Evolutionary conservation across 768 basidiomycete genomes (phyloP), one percentile per base, ranked within the genome.

Genomic region (Lactarius tabidus): DNA sequence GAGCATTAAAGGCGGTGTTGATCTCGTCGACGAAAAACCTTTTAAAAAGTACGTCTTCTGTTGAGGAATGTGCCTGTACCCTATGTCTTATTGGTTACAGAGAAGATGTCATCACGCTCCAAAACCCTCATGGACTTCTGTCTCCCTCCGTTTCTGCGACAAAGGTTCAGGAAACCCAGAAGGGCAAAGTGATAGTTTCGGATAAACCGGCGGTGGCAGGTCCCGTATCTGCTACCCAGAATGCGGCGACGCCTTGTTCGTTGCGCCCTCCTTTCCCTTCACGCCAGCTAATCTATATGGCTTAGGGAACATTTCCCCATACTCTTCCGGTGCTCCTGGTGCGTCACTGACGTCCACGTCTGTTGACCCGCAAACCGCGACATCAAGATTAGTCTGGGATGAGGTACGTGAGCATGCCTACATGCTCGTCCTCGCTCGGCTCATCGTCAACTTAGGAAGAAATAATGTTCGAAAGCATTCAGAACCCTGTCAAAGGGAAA

Each of bases 291-390:
- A 69, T 51, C 10, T 36, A 52, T 60, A 61, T 51, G 6, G 31
- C 31, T n/a, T 62, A 94, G 92, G 92, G 89, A 94, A 94, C 71
- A 80, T 90, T 23, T 94, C 92, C n/a, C 92, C 92, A 1, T 94
- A 93, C 73, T 93, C 92, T 1, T 93, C 82, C 45, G 96, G 96
- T 29, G 80, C 90, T 51, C 86, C 94, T 3, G 94, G 96, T 58
- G 97, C 96, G 3, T 94, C 95, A 0, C 77, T 99, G 55, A 99
- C 97, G 0, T 95, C 93, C 2, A 98, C 97, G 0, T 89, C 95
- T 4, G 82, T 95, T 62, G 91, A 91, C 69, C 89, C 94, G 15
- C 84, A 86, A 63, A 84, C 82, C 3, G 77, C 79, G 28, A 85
- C 82, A 53, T 87, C 95, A 56, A 87, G 90, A 70, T 84, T 97